Conservation (phyloP, 305 asterid species). For the Solanum hybrid region DNA sequence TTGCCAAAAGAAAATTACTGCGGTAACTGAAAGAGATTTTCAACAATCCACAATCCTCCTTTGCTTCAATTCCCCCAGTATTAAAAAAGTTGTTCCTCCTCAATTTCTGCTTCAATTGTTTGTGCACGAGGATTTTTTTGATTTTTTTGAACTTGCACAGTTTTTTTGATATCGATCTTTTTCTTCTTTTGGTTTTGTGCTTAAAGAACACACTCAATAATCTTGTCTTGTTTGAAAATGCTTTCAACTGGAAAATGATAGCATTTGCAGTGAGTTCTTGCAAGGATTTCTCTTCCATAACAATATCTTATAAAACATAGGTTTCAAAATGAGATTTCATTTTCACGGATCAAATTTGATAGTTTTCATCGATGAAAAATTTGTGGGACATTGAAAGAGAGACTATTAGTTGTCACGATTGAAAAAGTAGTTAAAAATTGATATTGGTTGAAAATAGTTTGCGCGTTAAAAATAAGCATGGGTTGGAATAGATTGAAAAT, state of each 20-base stretch:
- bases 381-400: not conserved
- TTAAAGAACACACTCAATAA: not conserved
- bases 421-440: not conserved
- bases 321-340: not conserved
- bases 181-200: not conserved
- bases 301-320: not conserved
- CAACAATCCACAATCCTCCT: not conserved
- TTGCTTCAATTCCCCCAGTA: not conserved
- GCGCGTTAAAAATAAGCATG: not conserved
- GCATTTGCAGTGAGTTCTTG: not conserved
- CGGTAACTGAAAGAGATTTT: not conserved
- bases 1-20: not conserved
- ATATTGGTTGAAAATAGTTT: not conserved
- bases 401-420: not conserved
- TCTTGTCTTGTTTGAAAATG: not conserved
- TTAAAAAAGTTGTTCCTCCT: not conserved
- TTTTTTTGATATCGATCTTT: not conserved
- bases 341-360: not conserved
- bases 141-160: not conserved
- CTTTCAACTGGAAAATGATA: not conserved
- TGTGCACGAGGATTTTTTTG: not conserved
- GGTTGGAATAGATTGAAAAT: not conserved
- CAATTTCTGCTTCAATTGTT: not conserved
- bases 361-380: not conserved
- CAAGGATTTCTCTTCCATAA: not conserved